Conservation (phyloP, 176 grass and related monocot species). For the Ampelocalamus luodianensis region DNA sequence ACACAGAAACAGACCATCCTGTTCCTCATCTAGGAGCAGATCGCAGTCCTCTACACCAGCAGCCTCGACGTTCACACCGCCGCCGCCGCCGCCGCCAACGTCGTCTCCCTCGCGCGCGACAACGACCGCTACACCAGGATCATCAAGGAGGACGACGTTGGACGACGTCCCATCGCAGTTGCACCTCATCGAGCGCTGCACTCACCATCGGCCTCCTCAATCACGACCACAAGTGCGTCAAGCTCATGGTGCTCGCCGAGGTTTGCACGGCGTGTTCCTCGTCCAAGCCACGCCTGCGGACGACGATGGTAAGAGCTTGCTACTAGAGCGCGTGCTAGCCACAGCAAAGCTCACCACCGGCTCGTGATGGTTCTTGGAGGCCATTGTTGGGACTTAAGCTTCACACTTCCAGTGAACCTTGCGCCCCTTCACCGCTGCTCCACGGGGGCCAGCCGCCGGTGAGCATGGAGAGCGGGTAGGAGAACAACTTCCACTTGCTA, state of each 20-base stretch:
- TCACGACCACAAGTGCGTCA: slow-evolving; percentile 73
- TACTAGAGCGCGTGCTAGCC: no score
- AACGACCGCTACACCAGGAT: slow-evolving; percentile 71
- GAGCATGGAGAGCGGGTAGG: slow-evolving; percentile 66
- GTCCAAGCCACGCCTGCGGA: no score
- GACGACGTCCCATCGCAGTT: no score
- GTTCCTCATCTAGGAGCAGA: slow-evolving; percentile 80
- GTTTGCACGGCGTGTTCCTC: slow-evolving; percentile 38
- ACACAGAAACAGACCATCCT: slow-evolving; percentile 77
- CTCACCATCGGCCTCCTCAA: slow-evolving; percentile 70
- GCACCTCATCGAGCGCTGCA: no score
- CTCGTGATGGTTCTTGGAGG: no score
- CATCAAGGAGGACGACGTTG: slow-evolving; percentile 93
- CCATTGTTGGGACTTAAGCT: no score
- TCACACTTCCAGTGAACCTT: no score
- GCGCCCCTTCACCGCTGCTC: slow-evolving; percentile 32
- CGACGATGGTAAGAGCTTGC: no score
- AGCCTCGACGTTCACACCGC: slow-evolving; percentile 61
- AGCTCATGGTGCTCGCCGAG: slow-evolving; percentile 68
- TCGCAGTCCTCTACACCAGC: slow-evolving; percentile 67
- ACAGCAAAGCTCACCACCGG: no score
- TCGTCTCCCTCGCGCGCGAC: slow-evolving; percentile 78
- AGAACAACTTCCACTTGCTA: slow-evolving; percentile 98
- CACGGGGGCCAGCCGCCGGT: slow-evolving; percentile 74
- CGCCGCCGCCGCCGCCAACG: no score